These are phyloP conservation scores for Incumbomyces delicatus DNA, from an alignment of 2,329 filamentous ascomycete species.

Conservation along the genomic window DNA sequence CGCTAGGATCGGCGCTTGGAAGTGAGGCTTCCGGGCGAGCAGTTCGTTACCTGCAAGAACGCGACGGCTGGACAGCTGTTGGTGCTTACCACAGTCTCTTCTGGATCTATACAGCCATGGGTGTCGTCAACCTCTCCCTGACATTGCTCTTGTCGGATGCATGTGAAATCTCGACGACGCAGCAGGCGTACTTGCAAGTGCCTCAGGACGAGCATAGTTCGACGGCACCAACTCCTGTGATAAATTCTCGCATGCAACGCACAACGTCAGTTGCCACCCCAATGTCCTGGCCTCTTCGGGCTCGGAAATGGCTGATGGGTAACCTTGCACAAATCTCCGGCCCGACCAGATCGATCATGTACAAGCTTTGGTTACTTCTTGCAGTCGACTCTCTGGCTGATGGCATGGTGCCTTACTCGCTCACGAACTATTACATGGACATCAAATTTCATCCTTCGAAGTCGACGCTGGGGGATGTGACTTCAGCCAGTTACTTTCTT, in stretches of 20 bases:
- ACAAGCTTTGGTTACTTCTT: conserved; percentile 55
- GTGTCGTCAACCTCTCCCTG: conserved; percentile 40
- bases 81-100: conserved; percentile 50
- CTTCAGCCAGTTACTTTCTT: conserved; percentile 46
- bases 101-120: conserved; percentile 50
- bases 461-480: conserved; percentile 50
- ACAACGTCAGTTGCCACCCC: background rate
- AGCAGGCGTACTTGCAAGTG: conserved; percentile 18
- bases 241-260: conserved; percentile 2
- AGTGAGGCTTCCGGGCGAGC: conserved; percentile 44
- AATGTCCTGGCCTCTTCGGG: background rate
- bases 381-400: conserved; percentile 56
- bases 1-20: conserved; percentile 46
- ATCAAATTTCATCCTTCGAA: conserved; percentile 47
- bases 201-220: conserved; percentile 17
- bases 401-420: conserved; percentile 51
- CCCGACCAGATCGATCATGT: conserved; percentile 50
- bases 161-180: conserved; percentile 39
- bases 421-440: conserved; percentile 52
- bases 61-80: conserved; percentile 40
- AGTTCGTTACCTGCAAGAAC: conserved; percentile 37
- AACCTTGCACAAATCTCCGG: conserved; percentile 46
- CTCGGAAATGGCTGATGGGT: conserved; percentile 10
- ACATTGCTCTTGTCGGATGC: conserved; percentile 39
- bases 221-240: background rate